Evolutionary conservation across 192 early-diverging fungal species (phyloP), one percentile per base, ranked within the genome.

Genomic region (Backusella morwellensis): DNA sequence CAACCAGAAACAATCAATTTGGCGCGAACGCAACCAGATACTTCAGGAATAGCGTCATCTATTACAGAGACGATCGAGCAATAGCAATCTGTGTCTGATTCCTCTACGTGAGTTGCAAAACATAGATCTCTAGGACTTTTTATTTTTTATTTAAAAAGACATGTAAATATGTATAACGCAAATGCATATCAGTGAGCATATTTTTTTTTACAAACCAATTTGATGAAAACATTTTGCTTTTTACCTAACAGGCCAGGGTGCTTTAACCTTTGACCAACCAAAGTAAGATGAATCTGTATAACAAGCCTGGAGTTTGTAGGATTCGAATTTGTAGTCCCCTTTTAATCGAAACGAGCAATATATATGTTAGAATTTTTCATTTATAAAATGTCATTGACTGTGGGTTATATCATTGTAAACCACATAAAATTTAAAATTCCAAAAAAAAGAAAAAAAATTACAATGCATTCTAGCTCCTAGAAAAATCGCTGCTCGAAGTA

Each of bases 1-100:
- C 87, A 90, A n/a, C 88, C 88, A 0, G 87, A 85, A 34, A 84
- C 66, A 15, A 83, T 81, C 0, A 90, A 52, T 19, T 83, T 50
- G 12, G 83, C 88, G 19, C 88, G 84, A 4, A 88, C 86, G 54
- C 83, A 83, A 44, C 83, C 84, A 36, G 81, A 81, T 7, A 80
- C 79, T 14, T 83, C 84, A 17, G 87, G 86, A 14, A 88, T 86
- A 2, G 67, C 74, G 17, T 81, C 21, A 63, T 90, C 88, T 29
- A 82, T 75, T 2, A 90, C 82, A 11, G 87, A 88, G 1, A 85
- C 80, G 19, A 83, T 80, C 17, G 80, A 74, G 41, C 82, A 78
- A 66, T 81, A 82, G 23, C 82, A 34, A 4, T 75, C 74, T 8
- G 83, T 77, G 2, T 52, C 59, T 36, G 32, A 36, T 19, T 72